Evolutionary conservation across 441 rosid species (phyloP).

Genomic region (Kokia cookei): DNA sequence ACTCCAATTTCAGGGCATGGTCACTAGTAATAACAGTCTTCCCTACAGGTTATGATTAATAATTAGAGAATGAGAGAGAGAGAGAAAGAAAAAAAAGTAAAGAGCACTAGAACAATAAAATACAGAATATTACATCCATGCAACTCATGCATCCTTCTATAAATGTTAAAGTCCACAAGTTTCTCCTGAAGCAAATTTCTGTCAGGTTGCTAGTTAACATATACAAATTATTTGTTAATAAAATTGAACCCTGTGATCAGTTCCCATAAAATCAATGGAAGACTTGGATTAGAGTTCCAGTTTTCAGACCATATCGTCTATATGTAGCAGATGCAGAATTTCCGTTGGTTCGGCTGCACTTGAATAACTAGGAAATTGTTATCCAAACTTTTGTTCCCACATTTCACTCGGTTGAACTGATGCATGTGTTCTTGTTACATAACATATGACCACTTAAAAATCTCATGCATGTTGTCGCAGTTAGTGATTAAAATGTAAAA

Average conservation of each 20-base stretch:
- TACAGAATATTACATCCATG: slow-evolving; percentile 11
- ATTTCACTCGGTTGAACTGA: not conserved
- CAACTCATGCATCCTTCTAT: slow-evolving; percentile 2
- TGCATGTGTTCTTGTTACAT: not conserved
- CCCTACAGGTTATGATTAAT: slow-evolving; percentile 44
- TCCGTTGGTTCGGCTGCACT: not conserved
- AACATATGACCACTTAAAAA: not conserved
- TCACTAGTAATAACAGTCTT: slow-evolving; percentile 98
- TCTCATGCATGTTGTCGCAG: not conserved
- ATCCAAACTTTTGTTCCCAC: not conserved
- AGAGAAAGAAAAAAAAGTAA: not conserved
- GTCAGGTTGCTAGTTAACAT: not conserved
- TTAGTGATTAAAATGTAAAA: not conserved
- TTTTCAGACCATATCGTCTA: not conserved
- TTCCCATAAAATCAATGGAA: not conserved
- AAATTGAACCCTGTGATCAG: not conserved
- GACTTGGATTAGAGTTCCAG: not conserved
- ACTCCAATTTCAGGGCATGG: slow-evolving; percentile 93
- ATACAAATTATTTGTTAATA: not conserved
- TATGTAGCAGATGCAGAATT: not conserved
- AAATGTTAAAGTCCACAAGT: not conserved
- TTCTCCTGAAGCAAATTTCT: not conserved
- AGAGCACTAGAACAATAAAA: not conserved
- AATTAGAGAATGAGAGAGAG: not conserved
- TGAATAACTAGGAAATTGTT: not conserved